Evolutionary conservation across 129 eudicot genomes (phyloP).

Genomic region (Flaveria ramosissima): DNA sequence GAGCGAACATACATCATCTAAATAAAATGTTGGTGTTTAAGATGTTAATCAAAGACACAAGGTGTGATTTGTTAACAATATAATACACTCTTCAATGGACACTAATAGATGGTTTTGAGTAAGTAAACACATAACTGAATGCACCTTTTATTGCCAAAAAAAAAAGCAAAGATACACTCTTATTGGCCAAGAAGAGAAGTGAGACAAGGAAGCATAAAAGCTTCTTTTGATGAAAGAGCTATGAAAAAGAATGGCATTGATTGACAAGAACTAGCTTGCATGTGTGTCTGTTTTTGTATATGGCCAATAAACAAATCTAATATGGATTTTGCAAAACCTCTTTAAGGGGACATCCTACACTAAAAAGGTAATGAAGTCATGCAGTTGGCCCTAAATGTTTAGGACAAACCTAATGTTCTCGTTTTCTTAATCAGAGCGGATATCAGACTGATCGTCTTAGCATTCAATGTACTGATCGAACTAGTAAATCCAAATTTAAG

Average conservation of each 20-base stretch:
- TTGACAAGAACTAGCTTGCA: slow-evolving; percentile 24
- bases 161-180: neutral
- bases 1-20: neutral
- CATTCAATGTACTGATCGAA: no score
- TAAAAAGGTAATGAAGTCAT: slow-evolving; percentile 29
- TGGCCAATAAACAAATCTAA: slow-evolving; percentile 34
- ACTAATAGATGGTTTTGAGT: neutral
- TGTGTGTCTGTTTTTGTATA: slow-evolving; percentile 12
- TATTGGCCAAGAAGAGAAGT: slow-evolving; percentile 17
- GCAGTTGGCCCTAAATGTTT: slow-evolving; percentile 9
- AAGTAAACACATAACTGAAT: neutral
- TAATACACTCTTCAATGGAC: neutral
- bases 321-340: slow-evolving; percentile 23
- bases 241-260: slow-evolving; percentile 16
- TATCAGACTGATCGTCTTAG: no score
- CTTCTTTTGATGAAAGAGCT: slow-evolving; percentile 19
- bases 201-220: slow-evolving; percentile 34
- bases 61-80: neutral
- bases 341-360: slow-evolving; percentile 44
- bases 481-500: no score
- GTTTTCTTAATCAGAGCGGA: no score
- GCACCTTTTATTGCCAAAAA: neutral
- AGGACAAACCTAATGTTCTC: neutral
- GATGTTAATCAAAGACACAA: neutral
- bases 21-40: neutral